Percentiles rank a stretch among this genome's conserved stretches.
phyloP scores from a whole-genome alignment of 192 early-diverging fungal species.

The Chytriomyces hyalinus region DNA sequence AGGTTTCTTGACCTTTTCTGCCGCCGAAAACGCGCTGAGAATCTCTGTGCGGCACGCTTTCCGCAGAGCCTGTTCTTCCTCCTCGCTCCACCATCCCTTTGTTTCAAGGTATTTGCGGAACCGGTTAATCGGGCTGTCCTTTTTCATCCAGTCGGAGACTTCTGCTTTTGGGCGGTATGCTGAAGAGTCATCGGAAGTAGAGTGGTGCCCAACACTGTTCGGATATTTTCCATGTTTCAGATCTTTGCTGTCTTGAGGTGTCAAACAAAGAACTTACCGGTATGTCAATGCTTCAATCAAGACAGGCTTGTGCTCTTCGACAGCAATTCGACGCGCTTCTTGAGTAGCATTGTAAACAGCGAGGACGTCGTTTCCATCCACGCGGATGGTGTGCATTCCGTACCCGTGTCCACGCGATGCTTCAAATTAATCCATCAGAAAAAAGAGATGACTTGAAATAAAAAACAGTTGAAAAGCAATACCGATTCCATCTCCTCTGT shows the following conservation, averaged over 20 bases:
- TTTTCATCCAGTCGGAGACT: slow-evolving; percentile 84
- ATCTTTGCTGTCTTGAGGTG: not conserved
- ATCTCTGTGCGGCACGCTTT: slow-evolving; percentile 72
- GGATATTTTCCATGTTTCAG: not conserved
- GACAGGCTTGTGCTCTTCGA: slow-evolving; percentile 83
- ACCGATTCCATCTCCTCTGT: slow-evolving; percentile 94
- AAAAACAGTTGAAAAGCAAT: not conserved
- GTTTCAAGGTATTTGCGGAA: slow-evolving; percentile 88
- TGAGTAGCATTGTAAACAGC: slow-evolving; percentile 91
- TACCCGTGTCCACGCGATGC: slow-evolving; percentile 94
- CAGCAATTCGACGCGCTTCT: slow-evolving; percentile 81
- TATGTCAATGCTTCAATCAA: slow-evolving; percentile 98
- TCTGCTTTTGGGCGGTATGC: slow-evolving; percentile 93
- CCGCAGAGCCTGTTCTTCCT: slow-evolving; percentile 66
- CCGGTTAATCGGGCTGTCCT: slow-evolving; percentile 87
- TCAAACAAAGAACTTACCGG: slow-evolving; percentile 60
- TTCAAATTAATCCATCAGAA: not conserved
- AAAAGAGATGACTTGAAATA: slow-evolving; percentile 24
- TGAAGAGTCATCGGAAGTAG: slow-evolving; percentile 96
- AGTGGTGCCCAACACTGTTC: slow-evolving; percentile 85
- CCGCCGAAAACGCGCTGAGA: slow-evolving; percentile 79
- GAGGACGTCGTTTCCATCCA: slow-evolving; percentile 97
- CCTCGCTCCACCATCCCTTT: slow-evolving; percentile 84
- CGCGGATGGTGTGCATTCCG: slow-evolving; percentile 95
- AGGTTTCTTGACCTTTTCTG: slow-evolving; percentile 91